Percentiles rank a stretch among this genome's conserved stretches.
Conservation (phyloP, 306 rosid genomes). For the Vigna radiata region DNA sequence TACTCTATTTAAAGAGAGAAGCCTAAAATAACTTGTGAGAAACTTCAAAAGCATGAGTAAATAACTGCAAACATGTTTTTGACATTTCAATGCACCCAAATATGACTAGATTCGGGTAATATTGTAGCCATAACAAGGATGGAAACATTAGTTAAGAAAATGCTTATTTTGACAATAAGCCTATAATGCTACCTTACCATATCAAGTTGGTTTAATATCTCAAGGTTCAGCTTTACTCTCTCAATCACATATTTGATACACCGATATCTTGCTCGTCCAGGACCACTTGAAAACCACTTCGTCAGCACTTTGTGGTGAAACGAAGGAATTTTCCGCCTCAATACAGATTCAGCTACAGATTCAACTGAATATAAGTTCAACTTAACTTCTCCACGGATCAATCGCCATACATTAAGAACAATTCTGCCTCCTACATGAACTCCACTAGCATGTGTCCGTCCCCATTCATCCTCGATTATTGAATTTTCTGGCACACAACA, state of each 20-base stretch:
- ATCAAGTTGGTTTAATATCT: conserved; percentile 82
- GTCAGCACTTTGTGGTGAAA: conserved; percentile 62
- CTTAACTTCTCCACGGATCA: conserved; percentile 91
- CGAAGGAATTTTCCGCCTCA: conserved; percentile 81
- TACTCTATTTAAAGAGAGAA: conserved; percentile 16
- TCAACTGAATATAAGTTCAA: conserved; percentile 85
- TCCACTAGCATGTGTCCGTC: conserved; percentile 95
- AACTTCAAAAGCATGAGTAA: conserved; percentile 35
- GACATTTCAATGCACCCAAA: conserved; percentile 43
- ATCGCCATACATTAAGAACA: conserved; percentile 90
- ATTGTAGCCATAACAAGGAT: conserved; percentile 28
- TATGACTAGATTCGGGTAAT: conserved; percentile 7
- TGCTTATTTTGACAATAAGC: conserved; percentile 22
- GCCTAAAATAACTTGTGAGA: conserved; percentile 38
- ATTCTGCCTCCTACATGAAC: conserved; percentile 94
- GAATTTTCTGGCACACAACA: conserved; percentile 60
- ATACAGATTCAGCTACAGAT: conserved; percentile 86
- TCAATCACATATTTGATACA: conserved; percentile 72
- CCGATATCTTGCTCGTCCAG: conserved; percentile 76
- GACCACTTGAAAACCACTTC: conserved; percentile 90
- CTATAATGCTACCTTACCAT: conserved; percentile 62
- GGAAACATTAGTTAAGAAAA: conserved; percentile 15
- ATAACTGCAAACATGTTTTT: conserved; percentile 29
- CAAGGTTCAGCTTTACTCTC: conserved; percentile 81
- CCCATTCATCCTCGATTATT: conserved; percentile 96